phyloP scores from a whole-genome alignment of 306 rosid genomes.

The Pyrus bretschneideri region DNA sequence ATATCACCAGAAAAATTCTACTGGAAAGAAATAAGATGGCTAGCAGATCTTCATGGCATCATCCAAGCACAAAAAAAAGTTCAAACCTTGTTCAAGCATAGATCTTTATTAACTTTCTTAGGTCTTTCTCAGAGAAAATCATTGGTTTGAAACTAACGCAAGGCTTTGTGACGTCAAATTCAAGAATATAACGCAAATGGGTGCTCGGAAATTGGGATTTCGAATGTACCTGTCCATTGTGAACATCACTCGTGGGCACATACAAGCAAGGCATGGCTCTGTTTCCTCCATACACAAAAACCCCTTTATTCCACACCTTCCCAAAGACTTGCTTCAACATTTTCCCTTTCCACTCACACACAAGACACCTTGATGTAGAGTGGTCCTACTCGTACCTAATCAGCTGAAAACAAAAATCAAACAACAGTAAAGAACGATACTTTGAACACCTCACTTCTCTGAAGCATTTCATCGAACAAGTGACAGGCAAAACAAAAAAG shows the following conservation, averaged over 20 bases:
- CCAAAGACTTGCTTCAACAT: constrained; percentile 62
- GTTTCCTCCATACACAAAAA: constrained; percentile 35
- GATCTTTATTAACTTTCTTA: neutral
- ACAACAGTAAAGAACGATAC: neutral
- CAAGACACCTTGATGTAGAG: neutral
- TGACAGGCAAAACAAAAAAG: neutral
- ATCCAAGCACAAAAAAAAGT: neutral
- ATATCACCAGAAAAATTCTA: neutral
- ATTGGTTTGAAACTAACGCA: neutral
- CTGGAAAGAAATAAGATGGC: neutral
- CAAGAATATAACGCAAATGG: neutral
- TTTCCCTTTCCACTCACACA: constrained; percentile 4
- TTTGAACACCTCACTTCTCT: neutral
- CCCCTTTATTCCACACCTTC: constrained; percentile 33
- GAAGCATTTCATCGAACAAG: constrained; percentile 11
- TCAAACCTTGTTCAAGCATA: neutral
- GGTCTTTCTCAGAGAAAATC: neutral
- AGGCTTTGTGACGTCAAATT: neutral
- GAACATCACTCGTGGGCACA: constrained; percentile 42
- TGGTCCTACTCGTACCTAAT: neutral
- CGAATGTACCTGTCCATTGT: constrained; percentile 51
- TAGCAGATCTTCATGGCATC: neutral
- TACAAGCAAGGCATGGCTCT: constrained; percentile 32
- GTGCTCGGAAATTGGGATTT: neutral
- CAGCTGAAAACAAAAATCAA: neutral